Evolutionary conservation across 1,284 basidiomycete genomes (phyloP).

Genomic region (Tilletia caries): DNA sequence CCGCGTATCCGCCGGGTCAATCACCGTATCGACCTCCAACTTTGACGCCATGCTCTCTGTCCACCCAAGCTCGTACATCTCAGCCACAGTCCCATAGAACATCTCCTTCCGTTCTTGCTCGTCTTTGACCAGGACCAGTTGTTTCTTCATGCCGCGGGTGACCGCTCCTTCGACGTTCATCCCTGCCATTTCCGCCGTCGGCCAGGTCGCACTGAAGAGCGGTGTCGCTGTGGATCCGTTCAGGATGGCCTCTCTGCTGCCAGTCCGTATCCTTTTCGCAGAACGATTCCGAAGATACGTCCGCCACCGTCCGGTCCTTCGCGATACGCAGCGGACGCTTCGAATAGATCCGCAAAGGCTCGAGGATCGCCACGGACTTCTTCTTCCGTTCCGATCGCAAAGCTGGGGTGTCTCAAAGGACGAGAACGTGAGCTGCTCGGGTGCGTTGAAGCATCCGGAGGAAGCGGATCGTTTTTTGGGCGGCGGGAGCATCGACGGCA

Average conservation of each 20-base stretch:
- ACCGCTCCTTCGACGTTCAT: conserved; percentile 38
- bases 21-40: conserved; percentile 36
- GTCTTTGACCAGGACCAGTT: conserved; percentile 26
- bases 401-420: conserved; percentile 39
- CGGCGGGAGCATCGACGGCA: conserved; percentile 31
- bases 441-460: conserved; percentile 29
- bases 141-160: conserved; percentile 30
- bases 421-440: conserved; percentile 24
- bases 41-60: conserved; percentile 30
- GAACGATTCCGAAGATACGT: conserved; percentile 24
- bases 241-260: conserved; percentile 35
- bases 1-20: conserved; percentile 37
- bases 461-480: conserved; percentile 33
- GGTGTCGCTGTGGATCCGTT: conserved; percentile 30
- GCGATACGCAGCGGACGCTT: conserved; percentile 21
- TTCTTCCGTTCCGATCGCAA: conserved; percentile 33
- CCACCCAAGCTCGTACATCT: conserved; percentile 28
- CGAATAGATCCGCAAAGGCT: conserved; percentile 36
- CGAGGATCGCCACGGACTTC: conserved; percentile 30
- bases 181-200: conserved; percentile 24
- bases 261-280: conserved; percentile 33
- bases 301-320: conserved; percentile 23
- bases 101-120: conserved; percentile 19
- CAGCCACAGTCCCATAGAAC: conserved; percentile 22
- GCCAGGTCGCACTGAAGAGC: conserved; percentile 30